Evolutionary conservation across 495 filamentous ascomycete species (phyloP).

Genomic region (Pyrenula aspistea): DNA sequence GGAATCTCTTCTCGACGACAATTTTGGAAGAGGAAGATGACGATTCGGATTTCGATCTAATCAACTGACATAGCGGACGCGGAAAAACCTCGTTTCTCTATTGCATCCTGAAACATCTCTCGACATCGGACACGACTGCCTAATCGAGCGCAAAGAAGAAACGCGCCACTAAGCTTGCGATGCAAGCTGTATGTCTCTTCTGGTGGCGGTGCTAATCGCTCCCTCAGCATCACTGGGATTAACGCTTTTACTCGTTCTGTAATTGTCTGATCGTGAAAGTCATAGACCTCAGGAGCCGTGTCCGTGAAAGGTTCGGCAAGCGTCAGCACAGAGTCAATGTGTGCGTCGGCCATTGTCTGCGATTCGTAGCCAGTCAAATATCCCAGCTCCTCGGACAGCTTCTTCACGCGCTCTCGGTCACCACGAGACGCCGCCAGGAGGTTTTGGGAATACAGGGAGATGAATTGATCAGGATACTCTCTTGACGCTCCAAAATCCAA

Average conservation of each 20-base stretch:
- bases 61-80: too few species aligned
- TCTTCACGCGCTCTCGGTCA: slow-evolving; percentile 49
- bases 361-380: slow-evolving; percentile 89
- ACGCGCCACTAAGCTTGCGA: slow-evolving; percentile 90
- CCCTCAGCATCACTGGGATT: slow-evolving; percentile 86
- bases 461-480: slow-evolving; percentile 71
- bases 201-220: slow-evolving; percentile 78
- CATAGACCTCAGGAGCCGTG: slow-evolving; percentile 70
- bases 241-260: slow-evolving; percentile 77
- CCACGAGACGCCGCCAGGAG: slow-evolving; percentile 63
- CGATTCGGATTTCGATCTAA: not conserved
- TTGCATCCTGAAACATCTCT: slow-evolving; percentile 62
- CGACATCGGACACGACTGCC: slow-evolving; percentile 73
- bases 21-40: slow-evolving; percentile 1
- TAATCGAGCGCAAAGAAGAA: slow-evolving; percentile 78
- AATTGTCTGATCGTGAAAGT: slow-evolving; percentile 89
- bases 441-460: slow-evolving; percentile 62
- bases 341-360: slow-evolving; percentile 72
- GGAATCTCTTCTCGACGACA: not conserved
- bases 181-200: slow-evolving; percentile 98
- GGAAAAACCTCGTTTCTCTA: too few species aligned
- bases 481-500: slow-evolving; percentile 91
- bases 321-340: slow-evolving; percentile 68
- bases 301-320: slow-evolving; percentile 83
- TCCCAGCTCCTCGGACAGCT: slow-evolving; percentile 68